Conservation (phyloP, 208 protist genomes). For the Leishmania amazonensis region DNA sequence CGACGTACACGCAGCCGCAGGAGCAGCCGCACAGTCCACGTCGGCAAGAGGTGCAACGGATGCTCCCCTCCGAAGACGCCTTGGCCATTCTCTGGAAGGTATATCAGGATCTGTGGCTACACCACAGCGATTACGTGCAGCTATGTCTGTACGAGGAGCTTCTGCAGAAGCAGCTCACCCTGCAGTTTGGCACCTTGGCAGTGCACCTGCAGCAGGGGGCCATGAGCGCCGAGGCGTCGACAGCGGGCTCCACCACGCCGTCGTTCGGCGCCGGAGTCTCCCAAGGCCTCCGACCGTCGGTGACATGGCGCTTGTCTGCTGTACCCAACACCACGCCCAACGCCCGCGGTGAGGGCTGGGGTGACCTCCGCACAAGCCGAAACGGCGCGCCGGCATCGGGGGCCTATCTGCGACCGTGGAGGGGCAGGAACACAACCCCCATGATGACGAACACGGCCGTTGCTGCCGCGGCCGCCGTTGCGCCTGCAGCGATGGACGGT, state of each 20-base stretch:
- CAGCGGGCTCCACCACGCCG: neutral
- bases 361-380: neutral
- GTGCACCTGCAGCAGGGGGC: constrained; percentile 12
- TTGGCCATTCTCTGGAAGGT: constrained; percentile 9
- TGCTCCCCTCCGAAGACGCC: constrained; percentile 9
- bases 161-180: constrained; percentile 26
- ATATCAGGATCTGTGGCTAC: constrained; percentile 30
- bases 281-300: neutral
- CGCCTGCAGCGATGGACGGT: constrained; percentile 53
- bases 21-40: neutral
- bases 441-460: constrained; percentile 27
- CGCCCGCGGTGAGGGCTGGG: neutral
- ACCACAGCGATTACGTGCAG: constrained; percentile 33
- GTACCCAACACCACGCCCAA: neutral
- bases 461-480: constrained; percentile 37
- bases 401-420: neutral
- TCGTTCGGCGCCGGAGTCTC: neutral
- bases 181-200: constrained; percentile 19
- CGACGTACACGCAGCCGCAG: neutral
- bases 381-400: neutral
- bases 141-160: constrained; percentile 25
- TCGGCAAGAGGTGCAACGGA: neutral
- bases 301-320: neutral
- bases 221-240: neutral
- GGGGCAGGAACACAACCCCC: too few species aligned